phyloP scores from a whole-genome alignment of 192 early-diverging fungal species.

The Coemansia sp. region DNA sequence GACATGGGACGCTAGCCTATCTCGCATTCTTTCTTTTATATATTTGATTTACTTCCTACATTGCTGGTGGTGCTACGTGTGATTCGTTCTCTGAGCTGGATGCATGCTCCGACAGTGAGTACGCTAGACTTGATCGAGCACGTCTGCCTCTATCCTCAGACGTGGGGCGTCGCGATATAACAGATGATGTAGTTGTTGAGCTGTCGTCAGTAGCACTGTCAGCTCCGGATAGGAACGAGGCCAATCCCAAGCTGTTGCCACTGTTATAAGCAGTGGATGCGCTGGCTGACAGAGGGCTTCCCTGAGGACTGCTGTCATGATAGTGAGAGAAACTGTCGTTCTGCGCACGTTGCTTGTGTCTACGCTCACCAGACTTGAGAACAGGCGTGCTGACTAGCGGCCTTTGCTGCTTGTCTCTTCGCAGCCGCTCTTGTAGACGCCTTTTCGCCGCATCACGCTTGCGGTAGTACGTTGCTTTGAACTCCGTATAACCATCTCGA shows the following conservation, averaged over 20 bases:
- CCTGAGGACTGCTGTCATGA: background rate
- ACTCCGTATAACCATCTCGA: slow-evolving; percentile 50
- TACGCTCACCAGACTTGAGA: slow-evolving; percentile 36
- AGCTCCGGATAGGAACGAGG: slow-evolving; percentile 16
- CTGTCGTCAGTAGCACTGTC: slow-evolving; percentile 55
- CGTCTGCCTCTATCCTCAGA: slow-evolving; percentile 17
- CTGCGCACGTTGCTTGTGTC: slow-evolving; percentile 18
- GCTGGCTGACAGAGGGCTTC: background rate
- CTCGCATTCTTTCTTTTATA: background rate
- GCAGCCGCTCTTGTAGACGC: slow-evolving; percentile 47
- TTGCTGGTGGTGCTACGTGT: background rate
- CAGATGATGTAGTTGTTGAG: slow-evolving; percentile 43
- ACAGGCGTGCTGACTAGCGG: slow-evolving; percentile 27
- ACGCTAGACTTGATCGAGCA: slow-evolving; percentile 28
- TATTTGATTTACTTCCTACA: background rate
- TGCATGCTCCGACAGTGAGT: slow-evolving; percentile 39
- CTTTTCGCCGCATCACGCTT: slow-evolving; percentile 50
- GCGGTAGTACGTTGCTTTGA: slow-evolving; percentile 54
- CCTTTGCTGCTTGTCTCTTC: slow-evolving; percentile 29
- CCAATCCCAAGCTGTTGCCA: slow-evolving; percentile 5
- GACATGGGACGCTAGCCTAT: background rate
- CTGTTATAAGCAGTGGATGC: background rate
- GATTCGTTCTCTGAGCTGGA: slow-evolving; percentile 44
- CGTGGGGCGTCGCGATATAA: slow-evolving; percentile 20
- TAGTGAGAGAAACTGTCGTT: background rate